Conservation (phyloP, 2,329 filamentous ascomycete species). For the Acrodontium crateriforme region DNA sequence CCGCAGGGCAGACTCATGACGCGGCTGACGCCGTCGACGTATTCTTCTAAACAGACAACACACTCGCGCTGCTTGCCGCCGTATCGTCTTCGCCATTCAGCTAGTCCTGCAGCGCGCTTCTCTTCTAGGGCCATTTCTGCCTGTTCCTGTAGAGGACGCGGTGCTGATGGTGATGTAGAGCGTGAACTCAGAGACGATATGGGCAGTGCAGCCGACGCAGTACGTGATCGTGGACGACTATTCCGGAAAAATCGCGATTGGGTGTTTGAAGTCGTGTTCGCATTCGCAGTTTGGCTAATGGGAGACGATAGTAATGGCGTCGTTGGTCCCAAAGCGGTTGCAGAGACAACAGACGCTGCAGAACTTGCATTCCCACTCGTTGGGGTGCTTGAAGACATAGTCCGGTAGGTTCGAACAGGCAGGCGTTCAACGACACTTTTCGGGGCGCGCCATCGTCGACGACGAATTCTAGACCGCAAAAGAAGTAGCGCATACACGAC, state of each 20-base stretch:
- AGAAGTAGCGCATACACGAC: conserved; percentile 84
- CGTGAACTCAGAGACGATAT: conserved; percentile 20
- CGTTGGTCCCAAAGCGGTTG: conserved; percentile 32
- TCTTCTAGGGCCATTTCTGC: conserved; percentile 36
- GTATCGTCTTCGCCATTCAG: conserved; percentile 44
- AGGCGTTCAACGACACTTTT: conserved; percentile 90
- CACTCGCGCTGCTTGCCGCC: conserved; percentile 66
- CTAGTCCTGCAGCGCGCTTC: conserved; percentile 37
- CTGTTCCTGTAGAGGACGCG: conserved; percentile 20
- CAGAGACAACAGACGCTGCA: conserved; percentile 14
- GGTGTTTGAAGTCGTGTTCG: too few species aligned
- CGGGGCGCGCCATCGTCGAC: conserved; percentile 87
- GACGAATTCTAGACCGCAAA: conserved; percentile 73
- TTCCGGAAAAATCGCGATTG: too few species aligned
- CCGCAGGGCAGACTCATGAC: conserved; percentile 97
- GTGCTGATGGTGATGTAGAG: conserved; percentile 12
- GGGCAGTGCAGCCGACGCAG: conserved; percentile 47
- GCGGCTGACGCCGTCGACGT: conserved; percentile 80
- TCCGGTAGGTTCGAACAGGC: conserved; percentile 92
- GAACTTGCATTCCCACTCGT: conserved; percentile 44
- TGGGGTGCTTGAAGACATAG: conserved; percentile 51
- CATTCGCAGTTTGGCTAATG: conserved; percentile 25
- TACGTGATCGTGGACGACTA: conserved; percentile 50
- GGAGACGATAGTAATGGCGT: conserved; percentile 59
- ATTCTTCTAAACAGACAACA: conserved; percentile 93